Evolutionary conservation across 139 green algal genomes (phyloP).

Genomic region (Tetraselmis striata): DNA sequence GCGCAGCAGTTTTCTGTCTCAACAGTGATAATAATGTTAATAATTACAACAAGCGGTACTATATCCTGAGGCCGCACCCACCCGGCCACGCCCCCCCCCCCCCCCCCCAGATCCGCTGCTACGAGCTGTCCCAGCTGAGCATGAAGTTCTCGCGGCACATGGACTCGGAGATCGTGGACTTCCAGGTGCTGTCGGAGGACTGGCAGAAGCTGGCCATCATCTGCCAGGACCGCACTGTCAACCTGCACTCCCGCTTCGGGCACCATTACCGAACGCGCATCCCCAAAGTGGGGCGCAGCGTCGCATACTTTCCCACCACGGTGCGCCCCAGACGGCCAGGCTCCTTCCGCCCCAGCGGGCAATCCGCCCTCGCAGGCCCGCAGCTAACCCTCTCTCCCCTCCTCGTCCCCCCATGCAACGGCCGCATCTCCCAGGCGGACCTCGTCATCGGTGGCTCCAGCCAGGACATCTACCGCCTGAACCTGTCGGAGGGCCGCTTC

Average conservation of each 20-base stretch:
- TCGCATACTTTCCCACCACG: constrained; percentile 69
- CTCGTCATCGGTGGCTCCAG: not conserved
- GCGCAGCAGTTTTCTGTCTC: too few species aligned
- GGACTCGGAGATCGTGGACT: constrained; percentile 90
- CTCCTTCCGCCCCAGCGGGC: constrained; percentile 66
- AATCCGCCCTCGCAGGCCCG: too few species aligned
- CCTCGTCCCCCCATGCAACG: too few species aligned
- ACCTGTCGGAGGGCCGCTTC: constrained; percentile 85
- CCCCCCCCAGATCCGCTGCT: constrained; percentile 70
- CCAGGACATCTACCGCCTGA: constrained; percentile 62
- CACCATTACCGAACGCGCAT: constrained; percentile 76
- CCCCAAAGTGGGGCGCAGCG: constrained; percentile 63
- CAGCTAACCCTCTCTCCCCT: too few species aligned
- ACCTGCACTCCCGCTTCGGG: constrained; percentile 89
- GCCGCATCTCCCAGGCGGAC: not conserved
- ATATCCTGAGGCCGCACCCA: too few species aligned
- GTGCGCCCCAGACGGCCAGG: too few species aligned
- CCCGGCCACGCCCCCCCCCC: too few species aligned
- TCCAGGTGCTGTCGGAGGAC: constrained; percentile 84
- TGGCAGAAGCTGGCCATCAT: constrained; percentile 94
- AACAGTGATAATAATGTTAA: too few species aligned
- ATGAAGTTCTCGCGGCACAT: constrained; percentile 96
- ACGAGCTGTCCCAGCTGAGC: constrained; percentile 86
- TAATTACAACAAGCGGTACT: too few species aligned
- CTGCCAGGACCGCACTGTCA: constrained; percentile 74